Base-by-base conservation (phyloP, 331 rosid genomes). In the Pyracantha coccinea region DNA sequence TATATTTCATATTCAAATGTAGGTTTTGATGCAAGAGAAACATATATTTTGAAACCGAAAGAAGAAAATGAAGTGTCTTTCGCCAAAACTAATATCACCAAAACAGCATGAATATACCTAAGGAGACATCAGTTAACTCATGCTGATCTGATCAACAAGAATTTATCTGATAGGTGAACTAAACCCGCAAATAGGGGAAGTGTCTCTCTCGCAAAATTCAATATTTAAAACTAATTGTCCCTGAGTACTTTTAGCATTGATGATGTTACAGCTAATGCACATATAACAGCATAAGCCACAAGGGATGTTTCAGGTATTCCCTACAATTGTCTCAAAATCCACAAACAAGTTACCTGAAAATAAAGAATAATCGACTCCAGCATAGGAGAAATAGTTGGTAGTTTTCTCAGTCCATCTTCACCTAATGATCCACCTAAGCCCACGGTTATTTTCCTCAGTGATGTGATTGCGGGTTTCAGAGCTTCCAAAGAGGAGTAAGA, bases 371-470 rank as follows among this genome's bases (percentile, higher is more conserved):
- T 58, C 53, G 84, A 87, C 87, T 86, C 90, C 45, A 92, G 84
- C 84, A 75, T n/a, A 35, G 93, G 96, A 74, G 91, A 92, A 33
- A 81, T 32, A 47, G 68, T 69, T 16, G 89, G 93, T 71, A 92
- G 79, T 58, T 8, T 82, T 33, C 69, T 80, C 75, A 90, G 74
- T 71, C 86, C 84, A 71, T 79, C 86, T 88, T 92, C 97, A 78
- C 93, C 85, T 45, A 90, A 44, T 38, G 81, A 82, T 78, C 81
- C 96, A 73, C 97, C 97, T 75, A 92, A 83, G 68, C 93, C 90
- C 66, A 90, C 82, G 8, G 71, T 76, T 73, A 92, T 73, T 72
- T 81, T 80, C 85, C 68, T 89, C 73, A 92, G 79, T 47, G 88
- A 79, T 78, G 75, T 57, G 68, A 90, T 31, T 50, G 93, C 86